Conservation (phyloP, 2,329 filamentous ascomycete species). For the Fusarium ramigenum region DNA sequence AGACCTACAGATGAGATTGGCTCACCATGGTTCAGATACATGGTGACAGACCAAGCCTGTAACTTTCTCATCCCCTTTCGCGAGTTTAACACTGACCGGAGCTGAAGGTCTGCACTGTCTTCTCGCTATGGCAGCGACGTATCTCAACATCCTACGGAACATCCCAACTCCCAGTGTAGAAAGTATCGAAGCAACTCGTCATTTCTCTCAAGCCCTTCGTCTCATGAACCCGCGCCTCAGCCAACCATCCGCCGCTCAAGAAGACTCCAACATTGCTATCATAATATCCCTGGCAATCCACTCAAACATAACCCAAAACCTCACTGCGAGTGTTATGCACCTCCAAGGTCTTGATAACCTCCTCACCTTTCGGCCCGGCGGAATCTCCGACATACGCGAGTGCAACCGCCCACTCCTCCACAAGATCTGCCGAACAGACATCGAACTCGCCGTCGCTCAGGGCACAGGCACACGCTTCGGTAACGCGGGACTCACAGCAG, state of each 20-base stretch:
- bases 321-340: conserved; percentile 12
- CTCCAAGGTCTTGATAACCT: conserved; percentile 22
- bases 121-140: conserved; percentile 34
- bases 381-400: conserved; percentile 3
- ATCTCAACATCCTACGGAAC: conserved; percentile 25
- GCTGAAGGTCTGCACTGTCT: conserved; percentile 32
- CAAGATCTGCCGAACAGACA: conserved; percentile 32
- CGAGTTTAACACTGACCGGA: neutral
- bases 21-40: conserved; percentile 31
- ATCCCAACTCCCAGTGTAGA: conserved; percentile 17
- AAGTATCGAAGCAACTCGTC: conserved; percentile 33
- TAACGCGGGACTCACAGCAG: neutral
- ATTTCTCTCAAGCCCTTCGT: conserved; percentile 33
- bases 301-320: conserved; percentile 22
- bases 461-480: conserved; percentile 24
- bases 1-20: conserved; percentile 11
- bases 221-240: conserved; percentile 27
- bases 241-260: neutral
- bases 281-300: conserved; percentile 32
- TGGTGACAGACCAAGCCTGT: conserved; percentile 34
- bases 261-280: conserved; percentile 32
- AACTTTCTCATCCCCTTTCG: neutral
- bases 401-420: conserved; percentile 14
- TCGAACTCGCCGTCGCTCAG: conserved; percentile 9
- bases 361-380: neutral